Conservation (phyloP, 2,329 filamentous ascomycete genomes). For the Chalaropsis ovoidea region DNA sequence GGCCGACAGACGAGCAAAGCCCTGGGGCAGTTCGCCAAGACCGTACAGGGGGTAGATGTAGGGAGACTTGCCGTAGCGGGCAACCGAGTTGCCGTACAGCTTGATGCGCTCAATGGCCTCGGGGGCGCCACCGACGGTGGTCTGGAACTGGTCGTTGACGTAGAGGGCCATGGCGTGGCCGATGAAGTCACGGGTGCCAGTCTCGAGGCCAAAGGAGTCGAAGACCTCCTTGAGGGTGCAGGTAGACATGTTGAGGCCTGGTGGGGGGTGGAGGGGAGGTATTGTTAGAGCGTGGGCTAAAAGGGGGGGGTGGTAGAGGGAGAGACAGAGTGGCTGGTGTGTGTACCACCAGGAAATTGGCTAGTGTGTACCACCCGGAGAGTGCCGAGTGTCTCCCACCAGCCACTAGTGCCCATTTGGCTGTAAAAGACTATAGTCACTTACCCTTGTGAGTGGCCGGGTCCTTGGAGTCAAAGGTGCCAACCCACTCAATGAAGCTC, state of each 20-base stretch:
- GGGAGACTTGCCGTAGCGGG: slow-evolving; percentile 92
- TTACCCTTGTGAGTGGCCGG: slow-evolving; percentile 80
- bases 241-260: slow-evolving; percentile 67
- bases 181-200: slow-evolving; percentile 84
- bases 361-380: too few relatives aligned
- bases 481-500: slow-evolving; percentile 93
- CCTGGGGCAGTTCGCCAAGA: slow-evolving; percentile 91
- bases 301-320: too few relatives aligned
- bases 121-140: slow-evolving; percentile 58
- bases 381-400: too few relatives aligned
- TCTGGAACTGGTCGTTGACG: slow-evolving; percentile 76
- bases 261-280: not conserved
- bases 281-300: not conserved
- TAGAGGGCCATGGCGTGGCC: slow-evolving; percentile 98
- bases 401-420: too few relatives aligned
- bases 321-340: slow-evolving; percentile 5
- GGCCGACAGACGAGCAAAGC: slow-evolving; percentile 90
- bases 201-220: slow-evolving; percentile 91
- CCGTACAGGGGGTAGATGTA: slow-evolving; percentile 99
- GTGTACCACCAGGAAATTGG: too few relatives aligned
- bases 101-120: slow-evolving; percentile 87
- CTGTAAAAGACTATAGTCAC: too few relatives aligned
- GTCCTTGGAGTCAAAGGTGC: slow-evolving; percentile 72
- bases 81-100: slow-evolving; percentile 95
- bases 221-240: slow-evolving; percentile 98